Conservation (phyloP, 2,329 filamentous ascomycete species). For the Stachybotrys elegans region DNA sequence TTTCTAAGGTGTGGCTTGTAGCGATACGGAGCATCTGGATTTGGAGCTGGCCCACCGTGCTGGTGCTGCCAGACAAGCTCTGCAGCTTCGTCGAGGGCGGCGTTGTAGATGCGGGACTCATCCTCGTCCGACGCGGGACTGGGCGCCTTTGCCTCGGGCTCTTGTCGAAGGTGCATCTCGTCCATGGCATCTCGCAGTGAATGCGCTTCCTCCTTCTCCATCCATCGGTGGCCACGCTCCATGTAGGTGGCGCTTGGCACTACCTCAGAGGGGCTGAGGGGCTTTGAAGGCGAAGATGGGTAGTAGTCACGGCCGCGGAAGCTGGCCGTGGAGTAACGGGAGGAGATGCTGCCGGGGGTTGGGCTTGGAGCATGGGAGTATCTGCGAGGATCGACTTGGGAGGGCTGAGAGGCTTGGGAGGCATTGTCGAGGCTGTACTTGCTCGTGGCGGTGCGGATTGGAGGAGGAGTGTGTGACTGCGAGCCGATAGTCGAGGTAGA, state of each 20-base stretch:
- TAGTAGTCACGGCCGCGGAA: constrained; percentile 47
- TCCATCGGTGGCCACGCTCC: constrained; percentile 69
- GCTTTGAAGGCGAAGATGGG: constrained; percentile 33
- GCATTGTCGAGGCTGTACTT: constrained; percentile 25
- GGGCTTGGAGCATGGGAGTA: constrained; percentile 30
- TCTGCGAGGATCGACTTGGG: constrained; percentile 17
- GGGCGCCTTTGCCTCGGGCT: constrained; percentile 13
- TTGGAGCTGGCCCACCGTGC: constrained; percentile 47
- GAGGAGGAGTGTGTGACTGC: too few relatives aligned
- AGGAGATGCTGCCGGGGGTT: constrained; percentile 38
- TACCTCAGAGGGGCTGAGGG: constrained; percentile 53
- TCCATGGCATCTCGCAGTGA: constrained; percentile 69
- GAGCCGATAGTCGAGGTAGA: too few relatives aligned
- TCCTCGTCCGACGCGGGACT: constrained; percentile 34
- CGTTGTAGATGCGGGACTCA: constrained; percentile 62
- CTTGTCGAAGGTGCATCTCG: constrained; percentile 57
- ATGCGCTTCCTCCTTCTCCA: constrained; percentile 73
- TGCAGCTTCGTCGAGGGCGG: constrained; percentile 71
- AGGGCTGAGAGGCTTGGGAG: constrained; percentile 13
- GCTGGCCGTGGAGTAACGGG: constrained; percentile 44
- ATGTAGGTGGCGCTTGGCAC: constrained; percentile 66
- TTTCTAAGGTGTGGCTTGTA: constrained; percentile 67
- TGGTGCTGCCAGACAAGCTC: constrained; percentile 76
- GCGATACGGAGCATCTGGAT: constrained; percentile 58
- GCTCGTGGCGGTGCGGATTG: constrained; percentile 23